Evolutionary conservation across 2,329 filamentous ascomycete genomes (phyloP).

Genomic region (Periglandula ipomoeae): DNA sequence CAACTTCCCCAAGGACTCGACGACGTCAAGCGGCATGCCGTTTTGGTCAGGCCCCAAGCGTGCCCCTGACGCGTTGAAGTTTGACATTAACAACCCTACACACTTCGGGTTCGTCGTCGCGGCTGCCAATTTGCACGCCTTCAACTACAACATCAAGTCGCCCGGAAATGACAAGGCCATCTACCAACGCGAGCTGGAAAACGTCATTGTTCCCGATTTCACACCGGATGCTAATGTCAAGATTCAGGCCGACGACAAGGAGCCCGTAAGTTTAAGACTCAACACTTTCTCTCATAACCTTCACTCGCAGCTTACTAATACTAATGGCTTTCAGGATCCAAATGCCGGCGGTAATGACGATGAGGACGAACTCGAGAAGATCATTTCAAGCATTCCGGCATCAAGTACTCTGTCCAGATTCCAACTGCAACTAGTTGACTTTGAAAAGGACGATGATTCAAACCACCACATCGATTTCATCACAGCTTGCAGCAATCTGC

Average conservation of each 20-base stretch:
- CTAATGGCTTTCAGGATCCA: constrained; percentile 50
- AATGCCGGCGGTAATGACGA: constrained; percentile 68
- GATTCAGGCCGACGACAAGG: constrained; percentile 93
- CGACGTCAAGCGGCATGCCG: constrained; percentile 75
- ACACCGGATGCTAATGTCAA: constrained; percentile 82
- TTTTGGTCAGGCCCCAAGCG: constrained; percentile 99
- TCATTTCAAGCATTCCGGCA: constrained; percentile 64
- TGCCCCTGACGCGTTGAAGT: constrained; percentile 83
- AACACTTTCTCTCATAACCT: no score
- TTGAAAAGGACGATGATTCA: constrained; percentile 97
- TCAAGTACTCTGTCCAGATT: constrained; percentile 78
- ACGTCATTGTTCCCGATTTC: constrained; percentile 95
- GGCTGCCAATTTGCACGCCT: constrained; percentile 86
- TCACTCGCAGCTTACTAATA: background rate
- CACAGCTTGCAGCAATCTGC: constrained; percentile 89
- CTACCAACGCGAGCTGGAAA: constrained; percentile 73
- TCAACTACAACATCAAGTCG: constrained; percentile 96
- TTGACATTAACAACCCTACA: constrained; percentile 73
- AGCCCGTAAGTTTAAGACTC: constrained; percentile 50
- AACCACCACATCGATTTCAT: constrained; percentile 99
- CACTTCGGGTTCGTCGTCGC: constrained; percentile 85
- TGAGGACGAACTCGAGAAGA: constrained; percentile 61
- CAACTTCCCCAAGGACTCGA: constrained; percentile 94
- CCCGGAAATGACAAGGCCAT: constrained; percentile 58
- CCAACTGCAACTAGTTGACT: constrained; percentile 86